Percentiles rank a stretch among this genome's conserved stretches.
These are phyloP conservation scores for Suillus subaureus DNA, from an alignment of 768 basidiomycete genomes.

Conservation along the genomic window DNA sequence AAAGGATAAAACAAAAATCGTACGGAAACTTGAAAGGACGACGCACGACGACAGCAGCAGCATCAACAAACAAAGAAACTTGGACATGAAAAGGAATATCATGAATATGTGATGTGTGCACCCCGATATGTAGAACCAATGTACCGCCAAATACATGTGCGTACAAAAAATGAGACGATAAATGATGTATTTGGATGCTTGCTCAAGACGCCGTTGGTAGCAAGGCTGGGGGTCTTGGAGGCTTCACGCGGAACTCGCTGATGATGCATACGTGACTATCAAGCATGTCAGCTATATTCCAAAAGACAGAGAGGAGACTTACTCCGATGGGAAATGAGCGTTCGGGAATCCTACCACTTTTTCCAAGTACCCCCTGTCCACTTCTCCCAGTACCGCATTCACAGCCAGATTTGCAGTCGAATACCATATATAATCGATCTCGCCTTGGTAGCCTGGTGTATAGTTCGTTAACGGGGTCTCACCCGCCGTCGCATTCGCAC, in stretches of 20 bases:
- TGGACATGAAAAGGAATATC: constrained; percentile 1
- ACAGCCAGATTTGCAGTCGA: constrained; percentile 70
- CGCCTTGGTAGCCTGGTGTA: constrained; percentile 83
- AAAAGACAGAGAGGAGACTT: constrained; percentile 39
- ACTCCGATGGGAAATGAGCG: constrained; percentile 97
- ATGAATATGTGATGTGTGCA: constrained; percentile 8
- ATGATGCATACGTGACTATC: constrained; percentile 72
- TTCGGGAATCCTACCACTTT: constrained; percentile 97
- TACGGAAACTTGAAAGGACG: constrained; percentile 21
- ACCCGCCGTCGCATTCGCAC: constrained; percentile 68
- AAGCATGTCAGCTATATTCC: constrained; percentile 14
- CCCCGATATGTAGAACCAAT: constrained; percentile 20
- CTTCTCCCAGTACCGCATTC: constrained; percentile 85
- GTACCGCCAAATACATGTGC: constrained; percentile 24
- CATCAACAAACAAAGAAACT: not conserved
- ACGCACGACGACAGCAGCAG: constrained; percentile 19
- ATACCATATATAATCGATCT: constrained; percentile 96
- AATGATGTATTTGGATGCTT: constrained; percentile 17
- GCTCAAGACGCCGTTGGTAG: not conserved
- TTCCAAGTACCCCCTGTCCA: constrained; percentile 82
- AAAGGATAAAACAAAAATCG: constrained; percentile 10
- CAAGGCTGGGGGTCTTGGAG: constrained; percentile 43
- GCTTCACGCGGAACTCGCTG: constrained; percentile 79
- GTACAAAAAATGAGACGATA: constrained; percentile 16
- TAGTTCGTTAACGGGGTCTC: constrained; percentile 85